These are phyloP conservation scores for Solanum sparsipilum DNA, from an alignment of 257 asterid species.

Conservation along the genomic window DNA sequence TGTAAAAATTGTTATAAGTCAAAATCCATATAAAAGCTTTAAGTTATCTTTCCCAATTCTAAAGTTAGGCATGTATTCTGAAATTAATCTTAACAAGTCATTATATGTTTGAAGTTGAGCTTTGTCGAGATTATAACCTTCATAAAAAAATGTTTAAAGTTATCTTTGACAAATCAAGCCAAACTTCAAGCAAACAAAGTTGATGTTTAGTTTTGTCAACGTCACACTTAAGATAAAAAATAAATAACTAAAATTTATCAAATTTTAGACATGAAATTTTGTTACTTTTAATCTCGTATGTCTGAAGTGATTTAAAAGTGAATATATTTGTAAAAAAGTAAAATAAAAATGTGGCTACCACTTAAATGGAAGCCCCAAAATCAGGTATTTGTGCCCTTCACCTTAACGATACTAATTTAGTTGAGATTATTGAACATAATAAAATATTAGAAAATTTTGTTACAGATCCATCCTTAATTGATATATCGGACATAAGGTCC, in stretches of 20 bases:
- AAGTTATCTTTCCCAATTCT: neutral
- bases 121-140: no score
- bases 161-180: neutral
- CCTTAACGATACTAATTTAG: neutral
- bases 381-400: no score
- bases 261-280: neutral
- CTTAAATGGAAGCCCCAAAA: neutral
- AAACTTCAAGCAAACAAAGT: neutral
- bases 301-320: neutral
- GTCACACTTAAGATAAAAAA: neutral
- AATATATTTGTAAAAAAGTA: neutral
- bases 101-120: neutral
- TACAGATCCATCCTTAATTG: neutral
- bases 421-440: neutral
- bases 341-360: neutral
- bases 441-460: no score
- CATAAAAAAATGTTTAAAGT: no score
- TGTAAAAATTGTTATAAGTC: neutral
- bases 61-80: neutral
- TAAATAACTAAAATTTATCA: neutral
- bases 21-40: neutral
- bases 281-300: neutral
- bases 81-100: neutral
- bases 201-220: neutral
- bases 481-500: no score